Percentiles rank a stretch among this genome's conserved stretches.
phyloP scores from a whole-genome alignment of 305 asterid species.

The Fraxinus platypoda region DNA sequence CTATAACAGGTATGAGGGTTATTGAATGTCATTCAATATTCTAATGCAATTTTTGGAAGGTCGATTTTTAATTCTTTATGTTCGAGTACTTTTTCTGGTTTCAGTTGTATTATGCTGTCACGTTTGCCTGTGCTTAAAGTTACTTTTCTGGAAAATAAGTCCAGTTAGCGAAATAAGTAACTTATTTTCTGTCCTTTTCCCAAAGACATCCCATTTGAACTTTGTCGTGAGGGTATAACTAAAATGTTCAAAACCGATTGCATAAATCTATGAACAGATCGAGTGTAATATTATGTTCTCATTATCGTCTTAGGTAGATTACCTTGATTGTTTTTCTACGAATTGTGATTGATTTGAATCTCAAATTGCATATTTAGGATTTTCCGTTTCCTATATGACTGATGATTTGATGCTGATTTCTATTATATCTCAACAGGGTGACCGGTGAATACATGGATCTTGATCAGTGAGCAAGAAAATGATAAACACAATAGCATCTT shows the following conservation, averaged over 20 bases:
- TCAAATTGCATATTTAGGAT: background rate
- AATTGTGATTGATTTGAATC: background rate
- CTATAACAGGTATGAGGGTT: constrained; percentile 59
- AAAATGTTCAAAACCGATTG: background rate
- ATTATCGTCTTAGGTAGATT: background rate
- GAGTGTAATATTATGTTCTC: background rate
- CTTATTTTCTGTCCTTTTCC: background rate
- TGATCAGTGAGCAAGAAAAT: constrained; percentile 26
- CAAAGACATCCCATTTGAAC: background rate
- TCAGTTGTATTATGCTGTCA: background rate
- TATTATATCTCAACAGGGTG: constrained; percentile 39
- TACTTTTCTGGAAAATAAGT: background rate
- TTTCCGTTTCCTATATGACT: background rate
- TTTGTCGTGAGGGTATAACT: background rate
- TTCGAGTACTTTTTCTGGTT: background rate
- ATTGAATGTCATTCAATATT: background rate
- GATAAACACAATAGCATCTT: background rate
- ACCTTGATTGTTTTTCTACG: background rate
- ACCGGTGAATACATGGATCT: constrained; percentile 75
- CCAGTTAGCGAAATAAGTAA: background rate
- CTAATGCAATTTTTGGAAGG: background rate
- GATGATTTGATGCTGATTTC: background rate
- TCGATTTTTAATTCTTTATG: background rate
- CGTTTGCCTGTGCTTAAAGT: background rate
- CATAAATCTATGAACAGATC: background rate